Conservation (phyloP, 2,329 filamentous ascomycete genomes). For the Neofusicoccum sp. region DNA sequence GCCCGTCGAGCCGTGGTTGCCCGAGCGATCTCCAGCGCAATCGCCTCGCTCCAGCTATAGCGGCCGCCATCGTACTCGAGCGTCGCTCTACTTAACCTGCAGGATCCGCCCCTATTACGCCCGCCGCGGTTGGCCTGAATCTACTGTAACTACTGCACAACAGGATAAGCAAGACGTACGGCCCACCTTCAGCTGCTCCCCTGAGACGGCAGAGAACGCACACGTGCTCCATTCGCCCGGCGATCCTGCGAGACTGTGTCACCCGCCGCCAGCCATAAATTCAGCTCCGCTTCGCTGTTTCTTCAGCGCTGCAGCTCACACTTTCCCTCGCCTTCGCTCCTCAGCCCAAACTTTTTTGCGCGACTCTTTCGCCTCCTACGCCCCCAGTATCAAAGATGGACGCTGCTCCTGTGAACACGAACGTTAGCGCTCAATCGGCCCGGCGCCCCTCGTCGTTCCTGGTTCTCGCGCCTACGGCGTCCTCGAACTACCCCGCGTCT, state of each 20-base stretch:
- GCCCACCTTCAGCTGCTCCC: constrained; percentile 4
- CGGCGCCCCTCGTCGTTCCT: constrained; percentile 22
- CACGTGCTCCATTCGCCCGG: constrained; percentile 18
- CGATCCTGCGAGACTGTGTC: constrained; percentile 8
- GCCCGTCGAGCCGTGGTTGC: constrained; percentile 8
- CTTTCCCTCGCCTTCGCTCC: neutral
- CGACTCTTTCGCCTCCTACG: neutral
- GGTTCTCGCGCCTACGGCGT: constrained; percentile 25
- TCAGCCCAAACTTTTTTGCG: neutral
- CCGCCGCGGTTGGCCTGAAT: constrained; percentile 10
- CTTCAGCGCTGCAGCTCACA: neutral
- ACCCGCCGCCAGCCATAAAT: constrained; percentile 5
- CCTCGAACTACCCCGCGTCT: constrained; percentile 21
- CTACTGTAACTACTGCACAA: neutral
- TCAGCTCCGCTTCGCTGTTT: neutral
- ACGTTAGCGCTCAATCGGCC: constrained; percentile 5
- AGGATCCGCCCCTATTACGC: neutral
- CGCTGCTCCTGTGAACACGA: neutral
- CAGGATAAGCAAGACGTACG: constrained; percentile 4
- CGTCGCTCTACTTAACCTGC: constrained; percentile 11
- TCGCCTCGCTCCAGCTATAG: neutral
- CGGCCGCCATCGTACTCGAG: constrained; percentile 1
- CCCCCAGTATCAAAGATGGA: neutral
- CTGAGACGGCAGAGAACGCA: constrained; percentile 10
- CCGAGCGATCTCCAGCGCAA: constrained; percentile 7